phyloP scores from a whole-genome alignment of 768 basidiomycete genomes.

The Tylopilus intermedius region DNA sequence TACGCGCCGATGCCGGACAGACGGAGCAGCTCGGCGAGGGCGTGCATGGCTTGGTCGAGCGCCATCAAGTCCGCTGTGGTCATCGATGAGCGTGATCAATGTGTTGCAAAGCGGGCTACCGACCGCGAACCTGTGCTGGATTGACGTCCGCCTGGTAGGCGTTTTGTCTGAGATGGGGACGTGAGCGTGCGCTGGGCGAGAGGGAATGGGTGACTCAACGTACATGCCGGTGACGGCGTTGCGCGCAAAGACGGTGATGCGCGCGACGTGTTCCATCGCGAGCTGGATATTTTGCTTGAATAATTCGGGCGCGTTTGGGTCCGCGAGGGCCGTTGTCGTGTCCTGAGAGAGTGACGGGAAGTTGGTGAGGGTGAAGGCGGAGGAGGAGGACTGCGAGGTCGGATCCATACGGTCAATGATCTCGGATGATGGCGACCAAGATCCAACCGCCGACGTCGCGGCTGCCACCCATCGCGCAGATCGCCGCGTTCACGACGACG shows the following conservation, averaged over 20 bases:
- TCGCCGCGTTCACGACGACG: conserved; percentile 32
- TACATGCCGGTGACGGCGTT: conserved; percentile 52
- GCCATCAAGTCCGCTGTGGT: conserved; percentile 42
- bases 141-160: conserved; percentile 55
- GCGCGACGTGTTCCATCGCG: conserved; percentile 44
- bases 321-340: conserved; percentile 27
- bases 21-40: conserved; percentile 45
- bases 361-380: conserved; percentile 14
- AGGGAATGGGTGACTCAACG: conserved; percentile 15
- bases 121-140: conserved; percentile 54
- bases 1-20: conserved; percentile 64
- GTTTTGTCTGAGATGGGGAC: conserved; percentile 40
- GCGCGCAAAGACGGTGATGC: conserved; percentile 46
- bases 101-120: neutral
- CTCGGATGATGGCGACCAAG: neutral
- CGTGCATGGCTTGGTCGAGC: conserved; percentile 47
- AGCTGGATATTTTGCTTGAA: conserved; percentile 56
- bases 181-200: neutral
- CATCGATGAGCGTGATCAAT: neutral
- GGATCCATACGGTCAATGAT: conserved; percentile 8
- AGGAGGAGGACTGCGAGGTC: conserved; percentile 12
- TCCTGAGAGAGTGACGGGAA: conserved; percentile 28
- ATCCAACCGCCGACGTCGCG: conserved; percentile 42
- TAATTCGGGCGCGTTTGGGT: conserved; percentile 56
- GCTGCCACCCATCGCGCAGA: conserved; percentile 50